Evolutionary conservation across 441 rosid genomes (phyloP).

Genomic region (Jatropha multifida): DNA sequence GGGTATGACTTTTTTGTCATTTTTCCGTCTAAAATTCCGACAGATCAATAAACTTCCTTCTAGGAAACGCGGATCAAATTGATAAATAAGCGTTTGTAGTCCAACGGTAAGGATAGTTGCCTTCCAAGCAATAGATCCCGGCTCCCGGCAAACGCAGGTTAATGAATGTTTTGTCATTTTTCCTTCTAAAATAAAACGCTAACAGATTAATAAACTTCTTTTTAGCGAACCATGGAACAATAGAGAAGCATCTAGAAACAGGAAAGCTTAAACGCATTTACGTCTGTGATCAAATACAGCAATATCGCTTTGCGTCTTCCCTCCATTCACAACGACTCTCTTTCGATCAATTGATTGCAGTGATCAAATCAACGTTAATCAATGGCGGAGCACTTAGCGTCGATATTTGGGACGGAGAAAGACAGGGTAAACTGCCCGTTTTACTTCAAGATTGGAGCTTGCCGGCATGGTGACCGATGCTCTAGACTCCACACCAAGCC

Average conservation of each 20-base stretch:
- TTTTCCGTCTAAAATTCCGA: too few species aligned
- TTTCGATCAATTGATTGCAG: too few species aligned
- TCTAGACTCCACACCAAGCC: slow-evolving; percentile 53
- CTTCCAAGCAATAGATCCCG: slow-evolving; percentile 73
- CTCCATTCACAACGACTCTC: too few species aligned
- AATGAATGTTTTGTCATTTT: not conserved
- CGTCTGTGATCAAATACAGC: too few species aligned
- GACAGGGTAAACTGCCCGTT: slow-evolving; percentile 51
- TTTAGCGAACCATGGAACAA: not conserved
- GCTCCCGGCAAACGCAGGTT: slow-evolving; percentile 80
- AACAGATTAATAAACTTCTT: not conserved
- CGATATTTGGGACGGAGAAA: slow-evolving; percentile 52
- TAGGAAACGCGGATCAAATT: too few species aligned
- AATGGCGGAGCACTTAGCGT: slow-evolving; percentile 51
- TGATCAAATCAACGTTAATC: not conserved
- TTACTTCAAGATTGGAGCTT: slow-evolving; percentile 54
- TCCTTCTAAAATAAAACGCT: not conserved
- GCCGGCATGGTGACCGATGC: slow-evolving; percentile 52
- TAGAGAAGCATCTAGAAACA: too few species aligned
- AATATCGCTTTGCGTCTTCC: too few species aligned
- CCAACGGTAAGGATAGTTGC: too few species aligned
- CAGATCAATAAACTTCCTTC: too few species aligned
- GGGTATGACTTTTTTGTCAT: too few species aligned
- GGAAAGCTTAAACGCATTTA: too few species aligned
- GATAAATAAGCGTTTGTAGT: too few species aligned